These are phyloP conservation scores for Kurtzmaniella natalensis DNA, from an alignment of 1,139 yeast genomes.

Conservation along the genomic window DNA sequence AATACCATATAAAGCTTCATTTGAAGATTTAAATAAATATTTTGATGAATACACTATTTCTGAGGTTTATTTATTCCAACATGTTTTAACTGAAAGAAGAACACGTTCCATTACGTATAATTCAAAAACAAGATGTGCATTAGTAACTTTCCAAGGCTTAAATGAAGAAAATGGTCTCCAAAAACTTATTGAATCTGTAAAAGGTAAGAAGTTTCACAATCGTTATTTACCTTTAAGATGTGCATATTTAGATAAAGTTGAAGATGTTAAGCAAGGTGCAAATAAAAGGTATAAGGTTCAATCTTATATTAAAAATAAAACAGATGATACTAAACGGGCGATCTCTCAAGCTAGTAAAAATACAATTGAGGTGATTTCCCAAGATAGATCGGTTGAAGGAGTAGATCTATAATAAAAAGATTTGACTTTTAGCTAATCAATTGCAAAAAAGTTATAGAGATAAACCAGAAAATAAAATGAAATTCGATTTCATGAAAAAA, in stretches of 20 bases:
- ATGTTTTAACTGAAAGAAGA: constrained; percentile 12
- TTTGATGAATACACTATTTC: constrained; percentile 44
- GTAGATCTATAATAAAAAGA: too few species aligned
- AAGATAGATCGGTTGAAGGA: too few species aligned
- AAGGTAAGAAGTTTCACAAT: constrained; percentile 10
- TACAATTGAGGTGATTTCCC: too few species aligned
- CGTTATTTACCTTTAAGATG: constrained; percentile 32
- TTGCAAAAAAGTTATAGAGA: too few species aligned
- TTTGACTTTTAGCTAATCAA: too few species aligned
- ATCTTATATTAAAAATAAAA: too few species aligned
- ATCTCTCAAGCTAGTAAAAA: too few species aligned
- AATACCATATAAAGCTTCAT: constrained; percentile 36
- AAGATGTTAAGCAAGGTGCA: constrained; percentile 26
- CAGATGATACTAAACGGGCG: too few species aligned
- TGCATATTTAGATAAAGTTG: constrained; percentile 38
- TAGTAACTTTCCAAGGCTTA: constrained; percentile 37
- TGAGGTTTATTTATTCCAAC: constrained; percentile 44
- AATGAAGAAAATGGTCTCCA: constrained; percentile 37
- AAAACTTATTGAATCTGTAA: constrained; percentile 39
- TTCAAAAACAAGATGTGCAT: constrained; percentile 39
- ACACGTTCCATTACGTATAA: constrained; percentile 11
- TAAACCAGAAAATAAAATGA: too few species aligned
- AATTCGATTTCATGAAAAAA: too few species aligned
- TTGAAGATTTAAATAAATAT: constrained; percentile 36
- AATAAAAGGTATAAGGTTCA: too few species aligned